phyloP scores from a whole-genome alignment of 2,329 filamentous ascomycete genomes.

The Hypoxylon rubiginosum region DNA sequence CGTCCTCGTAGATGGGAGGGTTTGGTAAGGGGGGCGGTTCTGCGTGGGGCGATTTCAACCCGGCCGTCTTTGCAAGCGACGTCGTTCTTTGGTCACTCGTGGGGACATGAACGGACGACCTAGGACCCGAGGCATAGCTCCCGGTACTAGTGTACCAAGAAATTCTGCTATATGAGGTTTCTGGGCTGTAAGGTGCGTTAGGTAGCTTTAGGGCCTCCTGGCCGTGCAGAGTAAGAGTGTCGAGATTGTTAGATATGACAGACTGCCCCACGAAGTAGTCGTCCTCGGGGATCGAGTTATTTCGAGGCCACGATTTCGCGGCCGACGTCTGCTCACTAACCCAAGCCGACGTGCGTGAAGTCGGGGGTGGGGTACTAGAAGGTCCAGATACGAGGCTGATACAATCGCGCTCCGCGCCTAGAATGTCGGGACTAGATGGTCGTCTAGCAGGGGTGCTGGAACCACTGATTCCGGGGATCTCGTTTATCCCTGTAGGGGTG shows the following conservation, averaged over 20 bases:
- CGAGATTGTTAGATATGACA: slow-evolving; percentile 34
- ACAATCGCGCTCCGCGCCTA: slow-evolving; percentile 43
- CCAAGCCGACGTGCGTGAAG: slow-evolving; percentile 43
- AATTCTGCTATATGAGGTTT: slow-evolving; percentile 30
- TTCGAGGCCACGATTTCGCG: slow-evolving; percentile 30
- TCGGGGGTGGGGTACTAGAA: slow-evolving; percentile 19
- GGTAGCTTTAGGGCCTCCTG: slow-evolving; percentile 20
- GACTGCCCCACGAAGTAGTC: slow-evolving; percentile 30
- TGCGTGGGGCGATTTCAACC: slow-evolving; percentile 2
- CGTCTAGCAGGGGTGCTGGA: slow-evolving; percentile 26
- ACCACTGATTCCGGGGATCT: slow-evolving; percentile 21
- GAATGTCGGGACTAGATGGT: slow-evolving; percentile 43
- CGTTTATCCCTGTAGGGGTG: slow-evolving; percentile 17
- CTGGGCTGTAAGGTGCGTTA: slow-evolving; percentile 28
- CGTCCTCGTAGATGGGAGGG: slow-evolving; percentile 36
- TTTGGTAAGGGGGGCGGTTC: slow-evolving; percentile 14
- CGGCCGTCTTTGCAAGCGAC: slow-evolving; percentile 28
- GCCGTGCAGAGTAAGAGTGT: slow-evolving; percentile 33
- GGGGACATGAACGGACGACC: slow-evolving; percentile 29
- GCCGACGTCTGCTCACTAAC: slow-evolving; percentile 44
- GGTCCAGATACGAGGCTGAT: slow-evolving; percentile 40
- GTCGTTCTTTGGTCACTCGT: slow-evolving; percentile 44
- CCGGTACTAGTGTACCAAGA: slow-evolving; percentile 43
- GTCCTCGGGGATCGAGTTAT: slow-evolving; percentile 40
- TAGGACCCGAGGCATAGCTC: slow-evolving; percentile 38